Evolutionary conservation across 192 early-diverging fungal species (phyloP).

Genomic region (Podila epicladia): DNA sequence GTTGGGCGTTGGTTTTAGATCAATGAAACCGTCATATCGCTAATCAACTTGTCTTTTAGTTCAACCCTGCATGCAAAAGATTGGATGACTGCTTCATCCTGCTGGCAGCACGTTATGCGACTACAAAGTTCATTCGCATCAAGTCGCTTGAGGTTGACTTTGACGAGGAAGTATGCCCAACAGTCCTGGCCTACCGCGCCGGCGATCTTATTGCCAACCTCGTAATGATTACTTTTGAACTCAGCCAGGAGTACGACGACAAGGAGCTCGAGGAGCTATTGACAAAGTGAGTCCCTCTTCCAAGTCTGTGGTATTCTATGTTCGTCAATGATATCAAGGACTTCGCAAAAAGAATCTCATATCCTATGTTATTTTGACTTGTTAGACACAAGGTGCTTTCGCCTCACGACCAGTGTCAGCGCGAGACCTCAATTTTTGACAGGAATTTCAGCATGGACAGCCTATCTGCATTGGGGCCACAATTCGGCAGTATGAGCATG

Average conservation of each 20-base stretch:
- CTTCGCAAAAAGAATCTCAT: not conserved
- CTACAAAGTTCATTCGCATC: conserved; percentile 62
- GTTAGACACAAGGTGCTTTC: conserved; percentile 33
- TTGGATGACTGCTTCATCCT: conserved; percentile 56
- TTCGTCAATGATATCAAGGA: not conserved
- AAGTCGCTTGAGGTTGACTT: conserved; percentile 63
- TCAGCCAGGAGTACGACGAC: conserved; percentile 49
- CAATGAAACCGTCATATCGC: not conserved
- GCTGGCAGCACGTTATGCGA: conserved; percentile 58
- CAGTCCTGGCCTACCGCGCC: conserved; percentile 63
- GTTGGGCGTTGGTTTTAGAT: not conserved
- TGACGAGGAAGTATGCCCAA: conserved; percentile 64
- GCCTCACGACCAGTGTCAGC: conserved; percentile 39
- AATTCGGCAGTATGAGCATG: conserved; percentile 19
- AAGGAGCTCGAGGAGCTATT: conserved; percentile 61
- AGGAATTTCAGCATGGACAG: not conserved
- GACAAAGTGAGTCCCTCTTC: conserved; percentile 47
- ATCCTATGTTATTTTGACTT: not conserved
- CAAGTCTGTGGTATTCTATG: not conserved
- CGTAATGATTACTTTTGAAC: conserved; percentile 61
- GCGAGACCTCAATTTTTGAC: conserved; percentile 31
- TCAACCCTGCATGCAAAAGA: conserved; percentile 33
- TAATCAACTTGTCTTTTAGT: conserved; percentile 3
- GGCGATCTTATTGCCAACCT: conserved; percentile 63
- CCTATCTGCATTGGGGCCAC: conserved; percentile 10